phyloP scores from a whole-genome alignment of 1,284 basidiomycete species.

The Malassezia cuniculi region DNA sequence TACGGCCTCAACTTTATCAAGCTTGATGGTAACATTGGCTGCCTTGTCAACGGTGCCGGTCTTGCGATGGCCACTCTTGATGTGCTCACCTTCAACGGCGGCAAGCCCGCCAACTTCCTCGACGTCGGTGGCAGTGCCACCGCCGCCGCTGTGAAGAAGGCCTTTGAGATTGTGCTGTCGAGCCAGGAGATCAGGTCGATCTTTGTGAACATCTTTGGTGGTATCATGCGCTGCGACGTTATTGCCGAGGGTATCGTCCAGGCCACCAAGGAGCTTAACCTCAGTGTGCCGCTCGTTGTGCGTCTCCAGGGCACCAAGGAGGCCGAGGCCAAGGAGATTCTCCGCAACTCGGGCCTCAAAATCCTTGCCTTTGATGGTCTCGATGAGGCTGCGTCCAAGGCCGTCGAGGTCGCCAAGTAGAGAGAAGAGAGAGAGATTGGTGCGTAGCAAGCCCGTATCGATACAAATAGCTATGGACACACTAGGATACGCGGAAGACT shows the following conservation, averaged over 20 bases:
- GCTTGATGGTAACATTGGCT: constrained; percentile 93
- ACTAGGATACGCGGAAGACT: constrained; percentile 45
- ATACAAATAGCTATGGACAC: background rate
- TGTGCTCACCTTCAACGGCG: constrained; percentile 62
- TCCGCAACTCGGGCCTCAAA: constrained; percentile 67
- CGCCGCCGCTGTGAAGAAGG: constrained; percentile 96
- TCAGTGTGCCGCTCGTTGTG: constrained; percentile 80
- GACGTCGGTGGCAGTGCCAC: constrained; percentile 96
- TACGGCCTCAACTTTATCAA: constrained; percentile 98
- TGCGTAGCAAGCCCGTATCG: no score
- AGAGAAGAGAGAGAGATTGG: background rate
- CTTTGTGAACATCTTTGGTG: constrained; percentile 71
- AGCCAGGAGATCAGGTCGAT: constrained; percentile 92
- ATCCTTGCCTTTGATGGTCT: constrained; percentile 24
- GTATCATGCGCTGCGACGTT: constrained; percentile 92
- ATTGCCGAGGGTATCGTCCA: constrained; percentile 74
- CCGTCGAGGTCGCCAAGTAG: constrained; percentile 15
- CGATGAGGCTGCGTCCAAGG: constrained; percentile 23
- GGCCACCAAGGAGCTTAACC: constrained; percentile 76
- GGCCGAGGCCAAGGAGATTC: constrained; percentile 74
- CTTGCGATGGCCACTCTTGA: constrained; percentile 99
- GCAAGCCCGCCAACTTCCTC: constrained; percentile 89
- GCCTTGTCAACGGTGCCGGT: constrained; percentile 96
- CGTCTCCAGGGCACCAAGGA: constrained; percentile 95
- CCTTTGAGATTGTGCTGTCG: constrained; percentile 83